Evolutionary conservation across 1,284 basidiomycete genomes (phyloP), one percentile per base, ranked within the genome.

Genomic region (Nidula niveotomentosa): DNA sequence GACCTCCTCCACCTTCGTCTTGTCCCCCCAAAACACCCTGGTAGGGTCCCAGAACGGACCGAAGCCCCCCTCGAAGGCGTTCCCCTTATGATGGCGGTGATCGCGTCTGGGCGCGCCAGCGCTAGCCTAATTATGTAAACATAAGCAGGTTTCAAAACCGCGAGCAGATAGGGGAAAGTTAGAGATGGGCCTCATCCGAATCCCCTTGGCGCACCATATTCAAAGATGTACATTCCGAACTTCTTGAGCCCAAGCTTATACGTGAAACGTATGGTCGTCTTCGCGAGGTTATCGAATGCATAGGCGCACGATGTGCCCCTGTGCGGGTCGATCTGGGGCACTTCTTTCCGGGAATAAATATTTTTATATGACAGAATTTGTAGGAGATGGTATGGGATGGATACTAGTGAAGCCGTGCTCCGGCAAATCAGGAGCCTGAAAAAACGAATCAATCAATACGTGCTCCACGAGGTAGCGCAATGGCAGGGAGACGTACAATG

Each of bases 61-160:
- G 2, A 81, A 60, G 1, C 79, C 79, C 34, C 75, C 77, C 3
- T 66, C 66, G 58, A 77, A 81, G 0, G 77, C 75, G 59, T 80
- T 80, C 5, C 78, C 79, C 57, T 78, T 80, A 64, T 69, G 59
- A 81, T 71, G 2, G 71, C 79, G 2, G 68, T 73, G 58, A 82
- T 68, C 3, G 69, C 66, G 6, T 72, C 62, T 0, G 79, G 79
- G 2, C 74, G 71, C 3, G 70, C 56, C 4, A 80, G 66, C 0
- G 78, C 78, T 13, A 81, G 65, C 48, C 76, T 72, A 53, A 30
- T 30, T 30, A 30, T 30, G 3, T 30, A 30, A 30, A 30, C 30
- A 30, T 30, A 30, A 30, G 30, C 3, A 23, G 66, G 33, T 30
- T 5, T 30, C 30, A 30, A 30, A 30, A 30, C 30, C 5, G 30